Conservation (phyloP, 805 yeast species). For the Kazachstania viticola region DNA sequence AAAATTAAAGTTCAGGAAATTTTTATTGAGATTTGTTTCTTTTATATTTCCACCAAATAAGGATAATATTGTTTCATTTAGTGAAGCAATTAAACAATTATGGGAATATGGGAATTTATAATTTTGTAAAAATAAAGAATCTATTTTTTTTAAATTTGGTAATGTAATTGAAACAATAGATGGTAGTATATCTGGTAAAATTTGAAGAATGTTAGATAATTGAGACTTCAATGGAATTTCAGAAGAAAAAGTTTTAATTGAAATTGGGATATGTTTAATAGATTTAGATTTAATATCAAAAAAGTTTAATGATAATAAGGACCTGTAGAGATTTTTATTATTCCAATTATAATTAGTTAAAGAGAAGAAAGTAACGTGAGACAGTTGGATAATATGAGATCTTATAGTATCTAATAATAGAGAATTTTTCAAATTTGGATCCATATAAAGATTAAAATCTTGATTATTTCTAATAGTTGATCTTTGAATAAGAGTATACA, state of each 20-base stretch:
- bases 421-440: not conserved
- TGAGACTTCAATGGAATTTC: conserved; percentile 5
- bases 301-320: conserved; percentile 9
- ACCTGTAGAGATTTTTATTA: conserved; percentile 1
- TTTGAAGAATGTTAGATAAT: conserved; percentile 2
- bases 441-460: not conserved
- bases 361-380: conserved; percentile 8
- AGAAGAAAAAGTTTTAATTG: not conserved
- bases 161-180: conserved; percentile 9
- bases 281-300: conserved; percentile 2
- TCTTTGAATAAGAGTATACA: no score
- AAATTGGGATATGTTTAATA: conserved; percentile 6
- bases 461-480: no score
- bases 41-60: conserved; percentile 6
- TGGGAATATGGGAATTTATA: conserved; percentile 5
- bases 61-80: conserved; percentile 5
- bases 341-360: conserved; percentile 4
- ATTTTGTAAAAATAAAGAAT: conserved; percentile 3
- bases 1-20: no score
- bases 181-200: conserved; percentile 4
- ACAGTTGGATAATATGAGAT: conserved; percentile 5
- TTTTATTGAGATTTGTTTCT: no score
- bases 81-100: conserved; percentile 6
- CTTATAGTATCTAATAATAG: conserved; percentile 2
- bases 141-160: conserved; percentile 6